phyloP scores from a whole-genome alignment of 768 basidiomycete genomes.

The Boletus patriciae region DNA sequence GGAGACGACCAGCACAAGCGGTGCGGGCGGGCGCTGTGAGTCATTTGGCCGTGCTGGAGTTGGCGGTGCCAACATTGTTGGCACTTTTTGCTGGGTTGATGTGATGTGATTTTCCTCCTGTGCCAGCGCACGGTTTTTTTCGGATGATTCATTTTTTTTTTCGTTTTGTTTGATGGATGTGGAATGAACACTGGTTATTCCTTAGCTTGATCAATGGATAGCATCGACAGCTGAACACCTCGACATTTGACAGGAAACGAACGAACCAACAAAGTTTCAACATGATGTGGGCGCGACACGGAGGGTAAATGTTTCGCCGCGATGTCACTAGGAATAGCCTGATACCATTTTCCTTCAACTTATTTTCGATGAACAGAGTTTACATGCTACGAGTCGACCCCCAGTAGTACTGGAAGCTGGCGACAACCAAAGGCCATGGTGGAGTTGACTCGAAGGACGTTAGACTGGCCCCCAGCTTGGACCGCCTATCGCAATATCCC shows the following conservation, averaged over 20 bases:
- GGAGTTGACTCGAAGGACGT: neutral
- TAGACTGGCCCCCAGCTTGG: neutral
- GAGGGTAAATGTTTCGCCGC: neutral
- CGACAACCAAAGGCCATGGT: neutral
- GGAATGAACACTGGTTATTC: neutral
- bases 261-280: neutral
- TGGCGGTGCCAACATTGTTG: conserved; percentile 1
- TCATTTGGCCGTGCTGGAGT: neutral
- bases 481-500: neutral
- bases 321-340: too few species aligned
- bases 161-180: neutral
- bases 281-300: neutral
- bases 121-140: neutral
- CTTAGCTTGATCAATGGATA: neutral
- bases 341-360: too few species aligned
- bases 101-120: neutral
- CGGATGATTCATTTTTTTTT: neutral
- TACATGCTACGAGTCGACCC: neutral
- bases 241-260: neutral
- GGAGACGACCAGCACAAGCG: neutral
- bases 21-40: neutral
- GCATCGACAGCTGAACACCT: neutral
- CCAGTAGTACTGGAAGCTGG: neutral
- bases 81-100: neutral
- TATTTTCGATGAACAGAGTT: neutral